Percentiles rank a stretch among this genome's conserved stretches.
Conservation (phyloP, 805 yeast genomes). For the Diddensiella transvaalensis region DNA sequence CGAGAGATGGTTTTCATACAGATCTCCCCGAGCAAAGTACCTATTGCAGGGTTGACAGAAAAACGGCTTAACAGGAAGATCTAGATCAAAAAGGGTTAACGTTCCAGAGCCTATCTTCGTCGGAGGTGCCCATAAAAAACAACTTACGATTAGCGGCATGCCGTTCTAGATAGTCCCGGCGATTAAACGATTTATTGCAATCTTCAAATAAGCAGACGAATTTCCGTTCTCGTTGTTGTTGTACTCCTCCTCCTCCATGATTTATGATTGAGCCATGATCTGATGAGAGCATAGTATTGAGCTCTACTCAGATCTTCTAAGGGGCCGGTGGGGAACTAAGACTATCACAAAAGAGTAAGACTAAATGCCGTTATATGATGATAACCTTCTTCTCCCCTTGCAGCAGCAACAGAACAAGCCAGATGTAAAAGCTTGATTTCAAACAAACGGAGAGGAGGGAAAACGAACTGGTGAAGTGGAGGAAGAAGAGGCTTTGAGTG, state of each 20-base stretch:
- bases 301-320: background rate
- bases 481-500: too few relatives aligned
- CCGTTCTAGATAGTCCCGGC: conserved; percentile 35
- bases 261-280: background rate
- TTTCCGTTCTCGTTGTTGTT: conserved; percentile 22
- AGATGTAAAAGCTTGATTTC: too few relatives aligned
- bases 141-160: conserved; percentile 35
- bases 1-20: conserved; percentile 35
- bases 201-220: conserved; percentile 36
- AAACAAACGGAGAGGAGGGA: too few relatives aligned
- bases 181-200: conserved; percentile 34
- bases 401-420: too few relatives aligned
- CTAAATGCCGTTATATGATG: too few relatives aligned
- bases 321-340: background rate
- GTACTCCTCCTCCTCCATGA: background rate
- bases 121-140: background rate
- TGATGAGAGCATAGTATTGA: background rate
- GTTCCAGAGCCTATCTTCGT: background rate
- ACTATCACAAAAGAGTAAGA: too few relatives aligned
- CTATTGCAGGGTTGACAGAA: conserved; percentile 34
- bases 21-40: conserved; percentile 33
- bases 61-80: conserved; percentile 34
- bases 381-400: too few relatives aligned
- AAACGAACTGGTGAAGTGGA: too few relatives aligned
- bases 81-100: conserved; percentile 8